These are phyloP conservation scores for Acmispon strigosus DNA, from an alignment of 306 rosid genomes.

Conservation along the genomic window DNA sequence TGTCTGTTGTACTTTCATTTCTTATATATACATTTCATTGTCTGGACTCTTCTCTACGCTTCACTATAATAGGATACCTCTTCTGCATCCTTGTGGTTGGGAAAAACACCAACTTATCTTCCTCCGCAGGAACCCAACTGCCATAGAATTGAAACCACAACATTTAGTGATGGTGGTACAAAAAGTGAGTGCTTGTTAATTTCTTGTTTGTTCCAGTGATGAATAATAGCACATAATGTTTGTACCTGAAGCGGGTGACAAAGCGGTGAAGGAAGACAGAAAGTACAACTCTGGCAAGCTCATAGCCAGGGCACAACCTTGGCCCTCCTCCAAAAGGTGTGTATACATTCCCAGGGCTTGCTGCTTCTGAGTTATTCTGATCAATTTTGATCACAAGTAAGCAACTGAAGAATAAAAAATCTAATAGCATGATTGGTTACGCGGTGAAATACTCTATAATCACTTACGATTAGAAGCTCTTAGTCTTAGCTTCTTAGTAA, in stretches of 20 bases:
- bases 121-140: conserved; percentile 95
- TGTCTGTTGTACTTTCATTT: neutral
- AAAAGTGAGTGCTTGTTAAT: neutral
- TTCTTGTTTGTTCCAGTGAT: neutral
- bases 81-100: conserved; percentile 95
- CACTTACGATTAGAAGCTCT: no score
- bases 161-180: neutral
- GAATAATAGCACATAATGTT: neutral
- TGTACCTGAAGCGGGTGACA: conserved; percentile 76
- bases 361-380: conserved; percentile 52
- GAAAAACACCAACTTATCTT: conserved; percentile 88
- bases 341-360: conserved; percentile 46
- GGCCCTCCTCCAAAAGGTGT: conserved; percentile 98
- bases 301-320: conserved; percentile 88
- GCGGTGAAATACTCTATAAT: no score
- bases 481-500: no score
- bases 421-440: no score
- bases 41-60: conserved; percentile 29
- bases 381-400: conserved; percentile 10
- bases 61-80: conserved; percentile 71
- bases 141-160: conserved; percentile 15
- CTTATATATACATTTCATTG: conserved; percentile 16
- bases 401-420: neutral
- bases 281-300: conserved; percentile 93
- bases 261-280: conserved; percentile 90